phyloP scores from a whole-genome alignment of 768 basidiomycete species.

The Rhodotorula paludigena region DNA sequence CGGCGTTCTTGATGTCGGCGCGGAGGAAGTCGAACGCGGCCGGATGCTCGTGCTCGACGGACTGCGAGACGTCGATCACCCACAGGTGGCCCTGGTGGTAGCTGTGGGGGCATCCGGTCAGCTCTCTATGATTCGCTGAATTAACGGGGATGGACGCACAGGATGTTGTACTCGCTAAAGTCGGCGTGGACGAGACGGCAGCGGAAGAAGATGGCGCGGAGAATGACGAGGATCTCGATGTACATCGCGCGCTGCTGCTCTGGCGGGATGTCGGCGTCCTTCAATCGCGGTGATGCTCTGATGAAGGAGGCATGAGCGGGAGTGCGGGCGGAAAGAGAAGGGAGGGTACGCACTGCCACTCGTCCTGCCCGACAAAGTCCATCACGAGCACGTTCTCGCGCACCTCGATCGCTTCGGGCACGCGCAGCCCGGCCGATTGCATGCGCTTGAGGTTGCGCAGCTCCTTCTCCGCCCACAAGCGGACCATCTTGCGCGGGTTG shows the following conservation, averaged over 20 bases:
- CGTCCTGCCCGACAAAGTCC: conserved; percentile 61
- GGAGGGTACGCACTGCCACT: conserved; percentile 16
- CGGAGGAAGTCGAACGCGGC: conserved; percentile 93
- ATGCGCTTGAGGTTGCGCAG: conserved; percentile 90
- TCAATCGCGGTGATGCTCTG: conserved; percentile 88
- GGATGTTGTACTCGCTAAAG: conserved; percentile 94
- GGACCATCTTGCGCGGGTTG: conserved; percentile 98
- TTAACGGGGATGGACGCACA: conserved; percentile 56
- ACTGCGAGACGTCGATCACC: conserved; percentile 97
- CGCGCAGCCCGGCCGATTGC: conserved; percentile 71
- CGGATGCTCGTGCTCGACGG: conserved; percentile 97
- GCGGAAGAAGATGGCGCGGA: conserved; percentile 77
- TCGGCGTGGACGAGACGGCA: conserved; percentile 97
- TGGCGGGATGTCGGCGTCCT: conserved; percentile 67
- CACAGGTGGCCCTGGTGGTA: conserved; percentile 62
- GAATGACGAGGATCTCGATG: conserved; percentile 66
- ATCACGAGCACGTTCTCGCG: conserved; percentile 96
- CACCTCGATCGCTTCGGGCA: conserved; percentile 85
- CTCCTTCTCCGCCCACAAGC: conserved; percentile 98
- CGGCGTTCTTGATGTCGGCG: conserved; percentile 82
- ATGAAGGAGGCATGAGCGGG: conserved; percentile 2
- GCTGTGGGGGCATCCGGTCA: too few species aligned
- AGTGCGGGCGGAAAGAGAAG: background rate
- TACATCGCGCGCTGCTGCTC: conserved; percentile 62
- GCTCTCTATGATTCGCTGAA: too few species aligned